Evolutionary conservation across 2,329 filamentous ascomycete genomes (phyloP).

Genomic region (Cladosporium sp.): DNA sequence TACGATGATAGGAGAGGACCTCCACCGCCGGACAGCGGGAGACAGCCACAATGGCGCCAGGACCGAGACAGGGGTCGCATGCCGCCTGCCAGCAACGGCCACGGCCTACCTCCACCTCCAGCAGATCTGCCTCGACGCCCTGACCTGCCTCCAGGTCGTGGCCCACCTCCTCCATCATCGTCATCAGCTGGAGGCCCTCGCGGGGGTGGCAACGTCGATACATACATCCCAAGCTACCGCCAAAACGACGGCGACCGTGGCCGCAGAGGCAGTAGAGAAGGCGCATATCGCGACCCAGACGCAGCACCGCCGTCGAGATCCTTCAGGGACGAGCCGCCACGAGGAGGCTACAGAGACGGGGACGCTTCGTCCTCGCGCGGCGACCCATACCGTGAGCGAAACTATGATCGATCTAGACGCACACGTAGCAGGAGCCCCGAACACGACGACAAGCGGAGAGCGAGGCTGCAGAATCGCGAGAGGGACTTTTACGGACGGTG

Average conservation of each 20-base stretch:
- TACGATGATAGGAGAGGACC: conserved; percentile 27
- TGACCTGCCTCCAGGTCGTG: conserved; percentile 18
- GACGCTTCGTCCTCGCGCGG: conserved; percentile 4
- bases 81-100: conserved; percentile 1
- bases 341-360: conserved; percentile 12
- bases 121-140: conserved; percentile 20
- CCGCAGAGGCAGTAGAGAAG: conserved; percentile 23
- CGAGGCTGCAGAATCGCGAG: conserved; percentile 33
- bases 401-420: conserved; percentile 11
- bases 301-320: conserved; percentile 8
- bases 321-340: conserved; percentile 4
- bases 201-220: conserved; percentile 32
- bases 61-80: conserved; percentile 1
- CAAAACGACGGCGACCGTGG: conserved; percentile 21
- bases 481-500: conserved; percentile 33
- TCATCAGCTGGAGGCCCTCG: conserved; percentile 6
- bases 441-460: conserved; percentile 20
- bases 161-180: conserved; percentile 32
- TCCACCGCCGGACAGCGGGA: conserved; percentile 10
- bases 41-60: conserved; percentile 4
- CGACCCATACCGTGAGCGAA: conserved; percentile 5
- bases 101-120: conserved; percentile 22
- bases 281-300: conserved; percentile 16
- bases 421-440: conserved; percentile 29
- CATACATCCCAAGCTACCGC: conserved; percentile 43